Conservation (phyloP, 192 early-diverging fungal species). For the Coemansia sp. region DNA sequence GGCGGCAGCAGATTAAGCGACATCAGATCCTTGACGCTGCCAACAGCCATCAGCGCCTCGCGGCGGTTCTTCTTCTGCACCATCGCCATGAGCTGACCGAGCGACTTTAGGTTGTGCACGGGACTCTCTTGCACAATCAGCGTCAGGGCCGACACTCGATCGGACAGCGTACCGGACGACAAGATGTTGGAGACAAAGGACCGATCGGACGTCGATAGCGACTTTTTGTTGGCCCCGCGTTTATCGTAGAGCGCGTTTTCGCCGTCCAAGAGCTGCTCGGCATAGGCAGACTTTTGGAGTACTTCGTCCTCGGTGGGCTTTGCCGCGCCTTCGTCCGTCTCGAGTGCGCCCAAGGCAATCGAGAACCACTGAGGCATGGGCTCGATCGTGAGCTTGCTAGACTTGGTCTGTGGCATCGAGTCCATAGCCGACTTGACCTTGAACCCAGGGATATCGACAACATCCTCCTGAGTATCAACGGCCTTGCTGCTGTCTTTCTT, state of each 20-base stretch:
- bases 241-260: conserved; percentile 67
- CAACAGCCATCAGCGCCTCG: conserved; percentile 82
- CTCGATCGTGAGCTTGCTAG: conserved; percentile 21
- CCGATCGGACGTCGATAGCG: conserved; percentile 76
- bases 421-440: conserved; percentile 57
- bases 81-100: conserved; percentile 82
- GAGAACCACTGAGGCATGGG: conserved; percentile 44
- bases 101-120: conserved; percentile 72
- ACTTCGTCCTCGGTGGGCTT: conserved; percentile 42
- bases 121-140: conserved; percentile 92
- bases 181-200: conserved; percentile 88
- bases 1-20: conserved; percentile 74
- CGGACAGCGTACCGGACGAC: conserved; percentile 88
- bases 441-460: conserved; percentile 32
- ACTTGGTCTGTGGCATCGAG: conserved; percentile 29
- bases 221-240: conserved; percentile 52
- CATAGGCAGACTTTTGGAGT: conserved; percentile 49
- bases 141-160: conserved; percentile 92
- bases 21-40: conserved; percentile 90
- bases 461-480: conserved; percentile 15
- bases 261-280: conserved; percentile 64
- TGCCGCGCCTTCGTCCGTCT: conserved; percentile 14
- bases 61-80: conserved; percentile 88
- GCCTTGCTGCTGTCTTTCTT: conserved; percentile 17
- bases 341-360: conserved; percentile 17